Evolutionary conservation across 1,139 yeast genomes (phyloP).

Genomic region (Hemisphaericaspora subhashii): DNA sequence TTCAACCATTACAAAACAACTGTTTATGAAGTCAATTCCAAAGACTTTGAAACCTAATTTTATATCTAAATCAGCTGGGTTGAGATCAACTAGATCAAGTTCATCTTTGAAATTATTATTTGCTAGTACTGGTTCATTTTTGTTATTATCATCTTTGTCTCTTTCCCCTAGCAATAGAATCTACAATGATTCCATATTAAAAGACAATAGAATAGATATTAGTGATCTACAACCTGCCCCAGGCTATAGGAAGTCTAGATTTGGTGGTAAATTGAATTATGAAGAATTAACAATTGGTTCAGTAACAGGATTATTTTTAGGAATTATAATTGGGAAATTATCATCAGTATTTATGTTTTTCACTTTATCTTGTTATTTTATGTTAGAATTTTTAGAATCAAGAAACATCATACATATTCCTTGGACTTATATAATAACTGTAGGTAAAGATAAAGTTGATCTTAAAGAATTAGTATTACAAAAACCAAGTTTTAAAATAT

Average conservation of each 20-base stretch:
- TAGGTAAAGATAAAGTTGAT: slow-evolving; percentile 50
- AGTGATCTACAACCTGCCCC: slow-evolving; percentile 2
- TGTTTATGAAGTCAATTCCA: background rate
- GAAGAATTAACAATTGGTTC: slow-evolving; percentile 71
- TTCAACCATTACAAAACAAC: background rate
- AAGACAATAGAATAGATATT: slow-evolving; percentile 2
- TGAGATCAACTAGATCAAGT: background rate
- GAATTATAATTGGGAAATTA: slow-evolving; percentile 65
- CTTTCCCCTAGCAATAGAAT: slow-evolving; percentile 10
- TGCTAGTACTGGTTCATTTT: slow-evolving; percentile 14
- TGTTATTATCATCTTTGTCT: slow-evolving; percentile 5
- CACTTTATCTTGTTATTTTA: slow-evolving; percentile 50
- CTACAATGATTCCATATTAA: slow-evolving; percentile 12
- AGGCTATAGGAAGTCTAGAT: slow-evolving; percentile 18
- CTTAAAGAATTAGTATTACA: slow-evolving; percentile 55
- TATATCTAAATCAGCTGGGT: background rate
- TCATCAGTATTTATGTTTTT: slow-evolving; percentile 57
- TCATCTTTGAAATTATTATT: slow-evolving; percentile 13
- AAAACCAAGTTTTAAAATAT: slow-evolving; percentile 64
- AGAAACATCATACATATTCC: slow-evolving; percentile 56
- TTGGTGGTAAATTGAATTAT: slow-evolving; percentile 51
- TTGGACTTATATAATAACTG: slow-evolving; percentile 43
- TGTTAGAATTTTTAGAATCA: slow-evolving; percentile 59
- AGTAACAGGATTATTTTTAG: slow-evolving; percentile 61
- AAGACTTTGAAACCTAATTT: background rate